Evolutionary conservation across 805 yeast species (phyloP), one percentile per base, ranked within the genome.

Genomic region (Lachancea mirantina): DNA sequence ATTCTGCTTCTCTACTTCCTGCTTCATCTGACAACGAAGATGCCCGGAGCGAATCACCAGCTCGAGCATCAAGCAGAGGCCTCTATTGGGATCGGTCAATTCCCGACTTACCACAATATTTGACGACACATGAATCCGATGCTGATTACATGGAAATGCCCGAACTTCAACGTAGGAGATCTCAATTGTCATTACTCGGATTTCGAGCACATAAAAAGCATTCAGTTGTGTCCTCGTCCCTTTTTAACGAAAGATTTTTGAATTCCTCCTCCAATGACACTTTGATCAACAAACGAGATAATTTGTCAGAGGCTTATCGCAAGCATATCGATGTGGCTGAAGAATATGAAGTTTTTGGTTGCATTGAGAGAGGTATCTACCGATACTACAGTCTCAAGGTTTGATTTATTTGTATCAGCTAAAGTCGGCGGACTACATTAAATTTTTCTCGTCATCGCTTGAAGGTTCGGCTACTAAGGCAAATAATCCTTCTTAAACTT

Each of bases 351-450:
- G 54, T 57, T 8, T 62, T 61, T 48, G 69, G 68, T 3, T 59
- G 62, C 27, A 46, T 60, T n/a, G 69, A 64, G 41, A 52, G 69
- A 23, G 69, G 69, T 8, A 64, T 64, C 50, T 64, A 64, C 35
- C 57, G 66, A 38, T 64, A 64, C 36, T 64, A 64, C 36, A 60
- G 67, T 17, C 44, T 64, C 44, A 63, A 57, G 42, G 56, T 61
- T 45, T 62, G 43, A 44, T 8, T n/a, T n/a, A n/a, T n/a, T n/a
- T n/a, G n/a, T n/a, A n/a, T n/a, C n/a, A n/a, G n/a, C n/a, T n/a
- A n/a, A n/a, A n/a, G n/a, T n/a, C n/a, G n/a, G n/a, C n/a, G n/a
- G n/a, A n/a, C n/a, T n/a, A n/a, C n/a, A n/a, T n/a, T n/a, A n/a
- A n/a, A n/a, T n/a, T n/a, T n/a, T n/a, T n/a, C n/a, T n/a, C n/a